Conservation (phyloP, 2,329 filamentous ascomycete genomes). For the Capronia coronata region DNA sequence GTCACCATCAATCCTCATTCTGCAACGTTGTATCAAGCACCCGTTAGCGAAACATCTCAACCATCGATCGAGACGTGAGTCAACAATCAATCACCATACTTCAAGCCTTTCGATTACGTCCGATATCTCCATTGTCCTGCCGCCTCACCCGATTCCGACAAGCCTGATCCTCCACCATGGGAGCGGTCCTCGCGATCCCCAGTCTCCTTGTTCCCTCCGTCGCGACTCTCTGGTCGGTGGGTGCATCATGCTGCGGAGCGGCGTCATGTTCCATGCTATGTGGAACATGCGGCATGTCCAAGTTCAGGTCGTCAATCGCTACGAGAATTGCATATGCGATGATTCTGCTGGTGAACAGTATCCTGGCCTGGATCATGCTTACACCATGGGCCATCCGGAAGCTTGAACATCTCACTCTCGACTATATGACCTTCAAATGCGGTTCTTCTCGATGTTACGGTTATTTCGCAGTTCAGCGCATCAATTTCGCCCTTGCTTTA, state of each 20-base stretch:
- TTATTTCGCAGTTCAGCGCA: slow-evolving; percentile 92
- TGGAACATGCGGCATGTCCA: slow-evolving; percentile 93
- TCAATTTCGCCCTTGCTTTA: slow-evolving; percentile 93
- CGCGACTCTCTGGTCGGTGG: slow-evolving; percentile 73
- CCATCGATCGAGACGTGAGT: background rate
- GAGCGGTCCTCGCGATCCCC: slow-evolving; percentile 82
- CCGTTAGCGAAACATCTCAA: too few relatives aligned
- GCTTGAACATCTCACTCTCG: slow-evolving; percentile 80
- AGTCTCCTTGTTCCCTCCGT: slow-evolving; percentile 81
- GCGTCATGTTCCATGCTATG: slow-evolving; percentile 95
- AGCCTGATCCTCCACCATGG: slow-evolving; percentile 66
- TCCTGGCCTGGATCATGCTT: slow-evolving; percentile 97
- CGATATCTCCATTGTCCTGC: slow-evolving; percentile 1
- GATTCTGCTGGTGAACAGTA: slow-evolving; percentile 91
- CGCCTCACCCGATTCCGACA: too few relatives aligned
- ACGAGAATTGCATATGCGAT: slow-evolving; percentile 95
- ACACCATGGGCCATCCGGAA: slow-evolving; percentile 98
- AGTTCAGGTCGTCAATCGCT: slow-evolving; percentile 94
- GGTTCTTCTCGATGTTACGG: slow-evolving; percentile 77
- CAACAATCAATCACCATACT: background rate
- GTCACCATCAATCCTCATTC: background rate
- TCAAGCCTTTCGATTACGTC: background rate
- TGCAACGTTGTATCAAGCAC: background rate
- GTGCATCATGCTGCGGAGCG: slow-evolving; percentile 88
- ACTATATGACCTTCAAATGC: slow-evolving; percentile 94